Conservation (phyloP, 805 yeast genomes). For the Barnettozyma populi region DNA sequence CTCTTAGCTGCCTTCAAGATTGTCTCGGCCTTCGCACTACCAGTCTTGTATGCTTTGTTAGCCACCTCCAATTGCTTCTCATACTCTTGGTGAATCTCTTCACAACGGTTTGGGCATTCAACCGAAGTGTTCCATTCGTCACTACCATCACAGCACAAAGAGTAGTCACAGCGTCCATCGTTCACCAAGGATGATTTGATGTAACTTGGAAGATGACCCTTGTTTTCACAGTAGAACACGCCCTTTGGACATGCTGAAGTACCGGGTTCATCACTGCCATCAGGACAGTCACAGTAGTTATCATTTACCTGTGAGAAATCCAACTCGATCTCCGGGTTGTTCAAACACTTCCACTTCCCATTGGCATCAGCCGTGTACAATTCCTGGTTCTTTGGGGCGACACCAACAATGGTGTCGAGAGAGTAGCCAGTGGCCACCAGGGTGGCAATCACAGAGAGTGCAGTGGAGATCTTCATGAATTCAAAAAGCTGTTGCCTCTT, state of each 20-base stretch:
- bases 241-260: slow-evolving; percentile 68
- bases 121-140: slow-evolving; percentile 52
- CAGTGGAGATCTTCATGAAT: slow-evolving; percentile 3
- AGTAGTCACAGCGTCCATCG: slow-evolving; percentile 92
- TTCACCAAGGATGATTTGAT: slow-evolving; percentile 66
- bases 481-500: neutral
- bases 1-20: slow-evolving; percentile 20
- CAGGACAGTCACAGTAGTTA: slow-evolving; percentile 93
- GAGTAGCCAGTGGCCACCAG: slow-evolving; percentile 1
- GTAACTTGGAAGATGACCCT: slow-evolving; percentile 57
- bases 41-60: slow-evolving; percentile 14
- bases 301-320: slow-evolving; percentile 69
- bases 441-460: neutral
- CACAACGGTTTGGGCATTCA: slow-evolving; percentile 26
- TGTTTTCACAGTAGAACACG: slow-evolving; percentile 69
- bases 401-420: slow-evolving; percentile 12
- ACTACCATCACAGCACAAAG: slow-evolving; percentile 87
- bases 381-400: slow-evolving; percentile 26
- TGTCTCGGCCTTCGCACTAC: slow-evolving; percentile 15
- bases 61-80: slow-evolving; percentile 2
- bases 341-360: slow-evolving; percentile 65
- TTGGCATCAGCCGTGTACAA: slow-evolving; percentile 47
- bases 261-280: slow-evolving; percentile 96
- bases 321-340: slow-evolving; percentile 58
- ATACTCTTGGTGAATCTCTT: slow-evolving; percentile 23